A percentile compares a stretch with the other conserved stretches of the same genome.
Conservation (phyloP, 306 rosid species). For the Cyclanthera cordifolia region DNA sequence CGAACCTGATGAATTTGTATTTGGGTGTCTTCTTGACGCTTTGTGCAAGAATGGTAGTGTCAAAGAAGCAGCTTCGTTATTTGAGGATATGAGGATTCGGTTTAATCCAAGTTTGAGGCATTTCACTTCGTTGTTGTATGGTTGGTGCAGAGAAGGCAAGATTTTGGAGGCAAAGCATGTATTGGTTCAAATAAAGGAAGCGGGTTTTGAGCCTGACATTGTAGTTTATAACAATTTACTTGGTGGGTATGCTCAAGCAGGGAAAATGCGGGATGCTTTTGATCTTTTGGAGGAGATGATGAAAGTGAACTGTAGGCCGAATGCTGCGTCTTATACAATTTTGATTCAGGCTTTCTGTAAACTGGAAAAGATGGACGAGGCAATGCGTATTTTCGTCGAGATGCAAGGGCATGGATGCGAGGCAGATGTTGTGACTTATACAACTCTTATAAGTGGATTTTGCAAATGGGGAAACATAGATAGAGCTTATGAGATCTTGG, state of each 20-base stretch:
- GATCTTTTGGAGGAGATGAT: slow-evolving; percentile 70
- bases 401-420: slow-evolving; percentile 69
- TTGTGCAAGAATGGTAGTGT: slow-evolving; percentile 72
- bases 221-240: slow-evolving; percentile 67
- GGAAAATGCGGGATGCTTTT: slow-evolving; percentile 69
- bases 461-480: slow-evolving; percentile 72
- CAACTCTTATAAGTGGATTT: slow-evolving; percentile 64
- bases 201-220: slow-evolving; percentile 52
- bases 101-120: slow-evolving; percentile 48
- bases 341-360: slow-evolving; percentile 65
- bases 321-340: slow-evolving; percentile 49
- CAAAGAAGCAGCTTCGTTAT: slow-evolving; percentile 61
- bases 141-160: slow-evolving; percentile 85
- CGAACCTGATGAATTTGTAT: slow-evolving; percentile 67
- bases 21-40: slow-evolving; percentile 76
- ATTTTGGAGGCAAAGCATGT: slow-evolving; percentile 65
- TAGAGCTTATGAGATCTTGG: slow-evolving; percentile 60
- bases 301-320: slow-evolving; percentile 49
- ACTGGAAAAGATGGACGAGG: slow-evolving; percentile 68
- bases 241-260: slow-evolving; percentile 57
- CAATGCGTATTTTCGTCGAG: slow-evolving; percentile 47
- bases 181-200: slow-evolving; percentile 63
- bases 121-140: slow-evolving; percentile 75
- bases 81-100: slow-evolving; percentile 57
- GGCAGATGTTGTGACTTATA: slow-evolving; percentile 55